phyloP scores from a whole-genome alignment of 208 protist species.

The Trypanosoma congolense region DNA sequence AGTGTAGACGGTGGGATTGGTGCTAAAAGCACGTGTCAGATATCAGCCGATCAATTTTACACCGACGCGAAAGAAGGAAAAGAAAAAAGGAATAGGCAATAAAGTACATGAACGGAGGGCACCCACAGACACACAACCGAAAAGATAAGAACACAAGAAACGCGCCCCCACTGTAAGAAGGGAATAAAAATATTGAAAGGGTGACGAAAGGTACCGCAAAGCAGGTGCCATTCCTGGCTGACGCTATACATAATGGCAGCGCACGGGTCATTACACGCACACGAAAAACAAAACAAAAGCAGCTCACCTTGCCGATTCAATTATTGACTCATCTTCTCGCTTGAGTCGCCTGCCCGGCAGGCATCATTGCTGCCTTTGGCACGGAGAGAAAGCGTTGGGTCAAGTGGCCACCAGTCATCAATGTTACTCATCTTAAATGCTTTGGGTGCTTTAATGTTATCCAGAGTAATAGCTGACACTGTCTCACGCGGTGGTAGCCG shows the following conservation, averaged over 20 bases:
- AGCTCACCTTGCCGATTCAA: too few relatives aligned
- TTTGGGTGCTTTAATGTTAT: slow-evolving; percentile 18
- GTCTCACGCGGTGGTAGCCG: too few relatives aligned
- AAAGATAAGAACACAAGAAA: slow-evolving; percentile 11
- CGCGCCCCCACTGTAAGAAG: neutral
- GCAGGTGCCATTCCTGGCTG: too few relatives aligned
- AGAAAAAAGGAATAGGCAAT: too few relatives aligned
- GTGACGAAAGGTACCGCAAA: neutral
- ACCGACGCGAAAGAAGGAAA: too few relatives aligned
- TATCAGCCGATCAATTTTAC: too few relatives aligned
- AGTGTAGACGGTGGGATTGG: too few relatives aligned
- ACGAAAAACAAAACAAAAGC: slow-evolving; percentile 5
- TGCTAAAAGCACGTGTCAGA: too few relatives aligned
- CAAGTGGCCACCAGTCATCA: slow-evolving; percentile 65
- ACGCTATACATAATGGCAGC: neutral
- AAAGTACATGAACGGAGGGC: neutral
- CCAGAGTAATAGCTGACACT: slow-evolving; percentile 23
- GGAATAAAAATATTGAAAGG: too few relatives aligned
- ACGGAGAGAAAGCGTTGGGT: slow-evolving; percentile 32
- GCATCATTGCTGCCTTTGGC: slow-evolving; percentile 18
- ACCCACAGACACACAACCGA: neutral
- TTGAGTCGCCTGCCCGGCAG: too few relatives aligned
- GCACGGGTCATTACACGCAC: neutral
- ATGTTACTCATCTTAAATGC: slow-evolving; percentile 84
- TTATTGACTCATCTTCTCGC: too few relatives aligned